phyloP scores from a whole-genome alignment of 208 protist genomes.

The Acanthamoeba sp. region DNA sequence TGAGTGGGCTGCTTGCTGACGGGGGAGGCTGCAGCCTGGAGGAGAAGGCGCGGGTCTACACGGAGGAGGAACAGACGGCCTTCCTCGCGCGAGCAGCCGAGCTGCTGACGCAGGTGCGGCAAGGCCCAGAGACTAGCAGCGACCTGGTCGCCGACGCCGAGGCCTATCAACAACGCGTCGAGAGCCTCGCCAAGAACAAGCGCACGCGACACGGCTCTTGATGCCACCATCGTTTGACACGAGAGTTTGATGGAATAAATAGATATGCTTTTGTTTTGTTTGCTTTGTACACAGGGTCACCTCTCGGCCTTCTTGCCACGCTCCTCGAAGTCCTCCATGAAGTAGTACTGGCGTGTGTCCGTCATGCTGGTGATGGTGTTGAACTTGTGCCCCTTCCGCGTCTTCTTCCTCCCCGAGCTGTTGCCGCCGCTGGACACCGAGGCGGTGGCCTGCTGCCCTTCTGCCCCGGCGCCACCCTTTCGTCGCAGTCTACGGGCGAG shows the following conservation, averaged over 20 bases:
- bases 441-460: too few species aligned
- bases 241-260: not conserved
- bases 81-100: not conserved
- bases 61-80: not conserved
- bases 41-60: conserved; percentile 19
- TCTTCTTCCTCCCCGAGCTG: not conserved
- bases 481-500: not conserved
- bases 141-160: not conserved
- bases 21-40: not conserved
- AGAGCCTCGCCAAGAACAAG: conserved; percentile 27
- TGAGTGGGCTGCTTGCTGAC: too few species aligned
- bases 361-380: not conserved
- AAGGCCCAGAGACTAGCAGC: not conserved
- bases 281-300: too few species aligned
- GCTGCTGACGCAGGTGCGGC: not conserved
- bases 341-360: not conserved
- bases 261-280: not conserved
- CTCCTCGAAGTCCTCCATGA: not conserved
- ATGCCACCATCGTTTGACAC: too few species aligned
- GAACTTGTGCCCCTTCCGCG: not conserved
- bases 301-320: not conserved
- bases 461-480: not conserved
- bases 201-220: not conserved
- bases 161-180: not conserved
- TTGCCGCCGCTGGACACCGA: not conserved